Evolutionary conservation across 2,329 filamentous ascomycete species (phyloP).

Genomic region (Verticillium albo-atrum): DNA sequence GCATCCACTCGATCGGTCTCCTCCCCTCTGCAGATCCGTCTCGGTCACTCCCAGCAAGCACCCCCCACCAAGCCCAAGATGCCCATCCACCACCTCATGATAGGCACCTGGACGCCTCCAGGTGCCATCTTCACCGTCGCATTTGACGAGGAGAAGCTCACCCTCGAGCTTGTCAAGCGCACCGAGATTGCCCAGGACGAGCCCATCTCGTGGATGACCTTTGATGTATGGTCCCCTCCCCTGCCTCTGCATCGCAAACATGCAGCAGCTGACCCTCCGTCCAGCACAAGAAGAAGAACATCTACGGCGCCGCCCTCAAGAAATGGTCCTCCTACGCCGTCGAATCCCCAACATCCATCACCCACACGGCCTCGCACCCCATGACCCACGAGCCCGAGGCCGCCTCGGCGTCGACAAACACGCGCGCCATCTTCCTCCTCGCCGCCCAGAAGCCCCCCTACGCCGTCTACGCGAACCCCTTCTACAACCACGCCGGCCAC

Average conservation of each 20-base stretch:
- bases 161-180: conserved; percentile 70
- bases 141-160: conserved; percentile 78
- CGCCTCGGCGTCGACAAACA: conserved; percentile 67
- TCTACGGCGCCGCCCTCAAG: conserved; percentile 91
- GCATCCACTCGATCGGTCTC: neutral
- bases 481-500: conserved; percentile 79
- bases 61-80: conserved; percentile 40
- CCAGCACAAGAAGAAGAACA: conserved; percentile 74
- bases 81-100: conserved; percentile 82
- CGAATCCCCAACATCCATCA: conserved; percentile 69
- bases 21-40: neutral
- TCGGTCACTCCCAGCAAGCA: neutral
- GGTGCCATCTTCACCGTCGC: conserved; percentile 86
- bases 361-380: conserved; percentile 68
- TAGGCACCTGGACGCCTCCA: conserved; percentile 86
- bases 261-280: neutral
- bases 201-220: conserved; percentile 92
- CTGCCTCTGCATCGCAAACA: neutral
- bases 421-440: conserved; percentile 83
- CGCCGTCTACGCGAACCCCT: conserved; percentile 83
- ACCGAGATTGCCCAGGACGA: conserved; percentile 79
- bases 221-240: conserved; percentile 58
- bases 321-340: conserved; percentile 84
- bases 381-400: conserved; percentile 72
- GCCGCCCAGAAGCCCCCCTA: conserved; percentile 74